These are phyloP conservation scores for Beauveria bassiana DNA, from an alignment of 2,329 filamentous ascomycete genomes.

Conservation along the genomic window DNA sequence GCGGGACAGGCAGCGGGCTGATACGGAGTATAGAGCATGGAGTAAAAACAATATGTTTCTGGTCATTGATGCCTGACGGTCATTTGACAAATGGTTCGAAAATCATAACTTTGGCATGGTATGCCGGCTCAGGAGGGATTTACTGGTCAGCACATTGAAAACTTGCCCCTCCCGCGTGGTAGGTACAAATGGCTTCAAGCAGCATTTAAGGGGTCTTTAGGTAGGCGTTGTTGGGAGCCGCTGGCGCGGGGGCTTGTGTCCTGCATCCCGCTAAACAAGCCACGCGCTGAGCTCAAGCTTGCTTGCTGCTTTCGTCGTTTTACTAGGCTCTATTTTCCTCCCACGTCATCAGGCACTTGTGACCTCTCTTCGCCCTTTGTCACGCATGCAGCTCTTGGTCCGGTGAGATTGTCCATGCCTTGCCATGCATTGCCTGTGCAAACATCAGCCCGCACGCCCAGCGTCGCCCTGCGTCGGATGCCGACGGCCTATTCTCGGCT, in stretches of 20 bases:
- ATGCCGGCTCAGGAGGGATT: too few relatives aligned
- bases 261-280: neutral
- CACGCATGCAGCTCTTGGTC: neutral
- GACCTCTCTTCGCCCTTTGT: neutral
- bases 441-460: neutral
- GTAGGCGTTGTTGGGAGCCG: too few relatives aligned
- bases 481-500: neutral
- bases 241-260: neutral
- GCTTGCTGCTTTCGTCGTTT: neutral
- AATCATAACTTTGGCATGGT: too few relatives aligned
- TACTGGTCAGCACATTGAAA: too few relatives aligned
- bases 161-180: too few relatives aligned
- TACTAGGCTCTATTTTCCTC: neutral
- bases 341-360: slow-evolving; percentile 9
- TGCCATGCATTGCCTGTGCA: neutral
- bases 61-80: too few relatives aligned
- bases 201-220: too few relatives aligned
- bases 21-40: too few relatives aligned
- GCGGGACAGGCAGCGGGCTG: neutral
- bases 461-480: neutral
- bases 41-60: too few relatives aligned
- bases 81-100: too few relatives aligned
- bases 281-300: neutral
- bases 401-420: neutral
- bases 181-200: too few relatives aligned